Percentiles rank a stretch among this genome's conserved stretches.
These are phyloP conservation scores for Ogataea pini DNA, from an alignment of 805 yeast species.

Conservation along the genomic window DNA sequence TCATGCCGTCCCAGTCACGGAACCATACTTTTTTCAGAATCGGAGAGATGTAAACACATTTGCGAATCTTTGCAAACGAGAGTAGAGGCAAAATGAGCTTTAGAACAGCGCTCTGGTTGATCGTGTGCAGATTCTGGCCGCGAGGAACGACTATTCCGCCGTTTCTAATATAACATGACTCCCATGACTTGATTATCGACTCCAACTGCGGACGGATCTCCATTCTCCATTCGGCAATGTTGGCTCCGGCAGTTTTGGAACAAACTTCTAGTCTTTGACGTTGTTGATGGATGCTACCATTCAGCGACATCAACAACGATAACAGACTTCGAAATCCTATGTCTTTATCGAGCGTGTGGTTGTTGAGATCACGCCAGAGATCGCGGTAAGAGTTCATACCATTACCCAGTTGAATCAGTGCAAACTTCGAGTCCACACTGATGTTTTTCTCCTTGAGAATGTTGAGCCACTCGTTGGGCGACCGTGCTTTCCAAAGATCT, in stretches of 20 bases:
- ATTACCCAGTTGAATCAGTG: conserved; percentile 58
- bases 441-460: conserved; percentile 39
- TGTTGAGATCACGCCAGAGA: conserved; percentile 49
- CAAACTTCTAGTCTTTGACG: conserved; percentile 38
- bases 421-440: conserved; percentile 52
- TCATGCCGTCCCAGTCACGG: conserved; percentile 72
- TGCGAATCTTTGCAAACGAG: conserved; percentile 65
- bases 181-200: conserved; percentile 66
- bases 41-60: conserved; percentile 62
- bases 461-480: conserved; percentile 52
- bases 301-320: conserved; percentile 62
- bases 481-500: conserved; percentile 57
- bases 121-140: conserved; percentile 48
- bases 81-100: conserved; percentile 68
- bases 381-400: conserved; percentile 53
- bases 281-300: conserved; percentile 62
- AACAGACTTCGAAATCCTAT: conserved; percentile 52
- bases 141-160: conserved; percentile 63
- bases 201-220: conserved; percentile 60
- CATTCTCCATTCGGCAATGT: conserved; percentile 66
- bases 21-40: conserved; percentile 59
- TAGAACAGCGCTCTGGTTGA: conserved; percentile 54
- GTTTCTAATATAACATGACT: conserved; percentile 55
- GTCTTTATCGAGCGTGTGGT: conserved; percentile 40
- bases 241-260: conserved; percentile 37